Evolutionary conservation across 2,329 filamentous ascomycete species (phyloP).

Genomic region (Scolecobasidium constrictum): DNA sequence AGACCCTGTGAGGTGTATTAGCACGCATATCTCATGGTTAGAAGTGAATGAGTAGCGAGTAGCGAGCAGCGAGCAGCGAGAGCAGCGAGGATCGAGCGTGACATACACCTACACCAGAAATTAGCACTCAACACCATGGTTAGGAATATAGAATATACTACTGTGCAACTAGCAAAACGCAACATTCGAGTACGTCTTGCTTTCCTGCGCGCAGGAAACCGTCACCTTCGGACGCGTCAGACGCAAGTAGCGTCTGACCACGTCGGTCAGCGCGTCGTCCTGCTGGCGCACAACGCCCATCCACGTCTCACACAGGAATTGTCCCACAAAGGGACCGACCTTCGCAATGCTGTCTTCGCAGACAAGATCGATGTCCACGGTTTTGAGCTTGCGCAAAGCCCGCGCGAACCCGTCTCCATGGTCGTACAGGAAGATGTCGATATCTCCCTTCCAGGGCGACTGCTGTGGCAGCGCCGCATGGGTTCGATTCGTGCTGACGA

Average conservation of each 20-base stretch:
- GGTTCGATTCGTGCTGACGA: too few relatives aligned
- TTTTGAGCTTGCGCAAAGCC: background rate
- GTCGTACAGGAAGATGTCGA: too few relatives aligned
- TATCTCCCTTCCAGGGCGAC: too few relatives aligned
- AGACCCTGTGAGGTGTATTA: too few relatives aligned
- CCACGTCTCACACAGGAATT: background rate
- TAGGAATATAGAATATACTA: too few relatives aligned
- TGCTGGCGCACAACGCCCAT: background rate
- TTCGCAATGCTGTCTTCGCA: background rate
- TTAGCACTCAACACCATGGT: too few relatives aligned
- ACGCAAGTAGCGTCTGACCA: background rate
- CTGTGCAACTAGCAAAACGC: background rate
- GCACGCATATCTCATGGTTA: too few relatives aligned
- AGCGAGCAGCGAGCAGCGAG: too few relatives aligned
- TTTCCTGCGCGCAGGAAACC: background rate
- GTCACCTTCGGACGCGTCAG: background rate
- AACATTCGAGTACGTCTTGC: background rate
- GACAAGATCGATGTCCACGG: background rate
- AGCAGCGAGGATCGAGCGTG: too few relatives aligned
- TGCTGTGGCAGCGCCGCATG: too few relatives aligned
- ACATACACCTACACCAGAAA: too few relatives aligned
- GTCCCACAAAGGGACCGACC: background rate
- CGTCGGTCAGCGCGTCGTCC: background rate
- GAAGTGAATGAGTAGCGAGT: too few relatives aligned
- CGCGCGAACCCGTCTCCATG: background rate